phyloP scores from a whole-genome alignment of 1,139 yeast genomes.

The Diutina pseudorugosa region DNA sequence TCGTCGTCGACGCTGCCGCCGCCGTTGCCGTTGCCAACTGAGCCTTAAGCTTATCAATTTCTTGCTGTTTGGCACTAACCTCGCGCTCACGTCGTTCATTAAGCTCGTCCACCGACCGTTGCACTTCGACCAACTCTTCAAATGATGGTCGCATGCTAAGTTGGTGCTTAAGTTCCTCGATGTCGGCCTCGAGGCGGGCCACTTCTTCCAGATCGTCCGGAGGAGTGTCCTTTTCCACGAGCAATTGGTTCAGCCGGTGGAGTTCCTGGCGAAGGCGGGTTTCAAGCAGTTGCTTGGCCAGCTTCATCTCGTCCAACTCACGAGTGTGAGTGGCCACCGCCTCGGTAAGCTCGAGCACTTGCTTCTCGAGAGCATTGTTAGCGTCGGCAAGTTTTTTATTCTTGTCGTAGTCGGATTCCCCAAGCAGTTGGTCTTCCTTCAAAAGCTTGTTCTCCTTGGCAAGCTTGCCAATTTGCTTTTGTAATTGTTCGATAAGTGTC shows the following conservation, averaged over 20 bases:
- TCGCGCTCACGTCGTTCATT: conserved; percentile 16
- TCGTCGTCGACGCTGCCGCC: too few relatives aligned
- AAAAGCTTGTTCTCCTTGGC: conserved; percentile 3
- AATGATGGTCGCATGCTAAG: conserved; percentile 21
- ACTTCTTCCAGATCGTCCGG: conserved; percentile 1
- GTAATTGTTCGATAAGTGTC: conserved; percentile 2
- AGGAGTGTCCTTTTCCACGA: not conserved
- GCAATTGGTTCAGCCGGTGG: not conserved
- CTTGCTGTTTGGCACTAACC: not conserved
- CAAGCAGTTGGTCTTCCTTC: not conserved
- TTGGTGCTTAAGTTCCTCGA: conserved; percentile 15
- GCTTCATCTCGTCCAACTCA: not conserved
- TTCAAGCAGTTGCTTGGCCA: not conserved
- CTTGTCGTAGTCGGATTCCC: conserved; percentile 15
- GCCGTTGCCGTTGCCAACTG: not conserved
- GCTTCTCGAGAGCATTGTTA: conserved; percentile 12
- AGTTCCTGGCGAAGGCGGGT: not conserved
- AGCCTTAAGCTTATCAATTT: not conserved
- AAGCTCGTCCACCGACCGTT: conserved; percentile 19
- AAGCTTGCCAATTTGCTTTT: conserved; percentile 2
- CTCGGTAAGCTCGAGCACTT: not conserved
- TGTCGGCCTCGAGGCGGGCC: conserved; percentile 7
- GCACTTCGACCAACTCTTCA: conserved; percentile 20
- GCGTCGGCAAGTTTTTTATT: conserved; percentile 33
- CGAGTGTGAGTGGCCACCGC: not conserved